Evolutionary conservation across 2,329 filamentous ascomycete species (phyloP), one percentile per base, ranked within the genome.

Genomic region (Trichoderma sp.): DNA sequence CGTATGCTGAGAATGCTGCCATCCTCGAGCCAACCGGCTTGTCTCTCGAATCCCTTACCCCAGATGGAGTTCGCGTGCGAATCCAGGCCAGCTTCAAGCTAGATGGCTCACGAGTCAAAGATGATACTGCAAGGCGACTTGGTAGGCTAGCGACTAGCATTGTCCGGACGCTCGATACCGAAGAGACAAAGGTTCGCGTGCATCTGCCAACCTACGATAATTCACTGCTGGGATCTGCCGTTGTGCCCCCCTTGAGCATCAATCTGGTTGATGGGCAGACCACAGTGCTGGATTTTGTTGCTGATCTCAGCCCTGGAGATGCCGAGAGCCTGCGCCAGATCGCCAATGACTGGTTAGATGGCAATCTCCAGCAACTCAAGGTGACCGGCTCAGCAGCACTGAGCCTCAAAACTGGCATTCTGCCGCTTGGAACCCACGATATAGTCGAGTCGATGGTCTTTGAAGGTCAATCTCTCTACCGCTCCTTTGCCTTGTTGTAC

Each of bases 321-420:
- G 82, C 92, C 15, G 88, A 93, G 65, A 90, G 89, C 6, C 88
- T 97, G 72, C 89, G 92, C 69, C 86, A 86, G 68, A 86, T 98
- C 70, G 93, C 92, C 56, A 93, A 95, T 76, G 91, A 97, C 77
- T 98, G 93, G 89, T 81, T 99, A 69, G 89, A 92, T 64, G 93
- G 94, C 45, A 89, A 88, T 64, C 82, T 98, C 68, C 86, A 88
- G 12, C 83, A 86, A 67, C 80, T 99, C 67, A 87, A 86, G 69
- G 82, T 98, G 15, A 84, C 89, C 65, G 94, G 91, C 52, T 90
- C 90, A 74, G 90, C 92, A 29, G 82, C 89, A 45, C 83, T 98
- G 42, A 84, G 85, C 35, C 80, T 98, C 67, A 93, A 89, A 77
- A 92, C 93, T 56, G 94, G 95, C 27, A 79, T 97, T 59, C 81